These are phyloP conservation scores for Dactylorhiza incarnata DNA, from an alignment of 106 monocot species.

Conservation along the genomic window DNA sequence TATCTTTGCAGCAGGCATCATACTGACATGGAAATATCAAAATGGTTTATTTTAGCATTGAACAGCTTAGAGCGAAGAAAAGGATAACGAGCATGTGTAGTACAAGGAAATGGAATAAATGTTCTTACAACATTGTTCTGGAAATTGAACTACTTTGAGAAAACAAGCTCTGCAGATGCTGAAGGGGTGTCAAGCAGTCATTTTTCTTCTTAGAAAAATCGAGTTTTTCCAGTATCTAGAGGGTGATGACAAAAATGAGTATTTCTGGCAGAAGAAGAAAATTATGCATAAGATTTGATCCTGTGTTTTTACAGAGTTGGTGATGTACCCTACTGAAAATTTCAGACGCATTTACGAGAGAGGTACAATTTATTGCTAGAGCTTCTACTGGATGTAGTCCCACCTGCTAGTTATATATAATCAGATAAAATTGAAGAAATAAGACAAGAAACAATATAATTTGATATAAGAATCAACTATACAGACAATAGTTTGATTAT, in stretches of 20 bases:
- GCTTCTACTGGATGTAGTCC: slow-evolving; percentile 48
- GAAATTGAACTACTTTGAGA: slow-evolving; percentile 28
- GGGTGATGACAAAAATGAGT: not conserved
- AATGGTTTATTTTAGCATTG: not conserved
- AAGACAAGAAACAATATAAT: not conserved
- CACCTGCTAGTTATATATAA: slow-evolving; percentile 28
- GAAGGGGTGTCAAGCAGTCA: slow-evolving; percentile 34
- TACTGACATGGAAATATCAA: not conserved
- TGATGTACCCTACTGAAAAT: slow-evolving; percentile 73
- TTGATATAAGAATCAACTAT: not conserved
- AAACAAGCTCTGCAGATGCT: slow-evolving; percentile 48
- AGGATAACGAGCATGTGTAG: not conserved
- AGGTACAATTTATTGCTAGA: slow-evolving; percentile 66
- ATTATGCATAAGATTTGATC: not conserved
- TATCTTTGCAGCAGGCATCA: not conserved
- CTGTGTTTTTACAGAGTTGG: not conserved
- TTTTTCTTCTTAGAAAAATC: slow-evolving; percentile 29
- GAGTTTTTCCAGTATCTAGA: slow-evolving; percentile 62
- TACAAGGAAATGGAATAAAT: not conserved
- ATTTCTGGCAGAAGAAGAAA: not conserved
- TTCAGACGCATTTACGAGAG: slow-evolving; percentile 50
- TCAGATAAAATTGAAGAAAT: not conserved
- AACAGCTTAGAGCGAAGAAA: not conserved
- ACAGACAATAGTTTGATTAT: not conserved
- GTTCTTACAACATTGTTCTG: slow-evolving; percentile 57